Evolutionary conservation across 2,329 filamentous ascomycete species (phyloP).

Genomic region (Thielaviopsis euricoi): DNA sequence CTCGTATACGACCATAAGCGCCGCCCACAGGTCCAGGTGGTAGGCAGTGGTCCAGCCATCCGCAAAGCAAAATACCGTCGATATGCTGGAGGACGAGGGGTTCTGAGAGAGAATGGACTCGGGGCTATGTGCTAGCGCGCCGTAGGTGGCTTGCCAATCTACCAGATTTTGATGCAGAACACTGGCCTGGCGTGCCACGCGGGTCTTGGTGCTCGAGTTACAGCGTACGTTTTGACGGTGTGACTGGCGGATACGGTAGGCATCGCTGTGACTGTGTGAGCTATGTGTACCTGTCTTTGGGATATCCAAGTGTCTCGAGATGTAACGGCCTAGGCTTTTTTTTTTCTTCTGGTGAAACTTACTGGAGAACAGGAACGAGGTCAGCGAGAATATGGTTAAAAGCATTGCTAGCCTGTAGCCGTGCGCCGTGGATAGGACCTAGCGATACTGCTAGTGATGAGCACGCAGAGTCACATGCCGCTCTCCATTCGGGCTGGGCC

Average conservation of each 20-base stretch:
- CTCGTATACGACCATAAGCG: conserved; percentile 24
- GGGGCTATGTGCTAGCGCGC: conserved; percentile 11
- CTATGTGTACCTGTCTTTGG: too few relatives aligned
- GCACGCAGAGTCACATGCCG: conserved; percentile 13
- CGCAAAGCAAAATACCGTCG: conserved; percentile 19
- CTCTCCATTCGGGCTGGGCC: conserved; percentile 21
- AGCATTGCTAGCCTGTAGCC: conserved; percentile 16
- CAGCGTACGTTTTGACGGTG: conserved; percentile 17
- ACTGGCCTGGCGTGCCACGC: conserved; percentile 16
- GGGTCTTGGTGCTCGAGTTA: conserved; percentile 15
- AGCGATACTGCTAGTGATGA: background rate
- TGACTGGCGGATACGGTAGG: conserved; percentile 19
- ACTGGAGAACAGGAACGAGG: conserved; percentile 13
- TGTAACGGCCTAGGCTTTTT: background rate
- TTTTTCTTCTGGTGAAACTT: too few relatives aligned
- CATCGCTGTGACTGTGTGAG: conserved; percentile 5
- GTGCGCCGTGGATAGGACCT: background rate
- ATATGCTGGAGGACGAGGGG: conserved; percentile 20
- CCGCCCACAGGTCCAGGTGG: conserved; percentile 23
- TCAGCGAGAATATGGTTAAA: conserved; percentile 21
- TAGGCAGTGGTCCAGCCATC: conserved; percentile 21
- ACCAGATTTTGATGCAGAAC: conserved; percentile 18
- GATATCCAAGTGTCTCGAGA: too few relatives aligned
- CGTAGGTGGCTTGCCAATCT: conserved; percentile 18
- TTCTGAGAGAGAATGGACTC: conserved; percentile 17